phyloP scores from a whole-genome alignment of 495 filamentous ascomycete genomes.

The Aspergillus asperescens region DNA sequence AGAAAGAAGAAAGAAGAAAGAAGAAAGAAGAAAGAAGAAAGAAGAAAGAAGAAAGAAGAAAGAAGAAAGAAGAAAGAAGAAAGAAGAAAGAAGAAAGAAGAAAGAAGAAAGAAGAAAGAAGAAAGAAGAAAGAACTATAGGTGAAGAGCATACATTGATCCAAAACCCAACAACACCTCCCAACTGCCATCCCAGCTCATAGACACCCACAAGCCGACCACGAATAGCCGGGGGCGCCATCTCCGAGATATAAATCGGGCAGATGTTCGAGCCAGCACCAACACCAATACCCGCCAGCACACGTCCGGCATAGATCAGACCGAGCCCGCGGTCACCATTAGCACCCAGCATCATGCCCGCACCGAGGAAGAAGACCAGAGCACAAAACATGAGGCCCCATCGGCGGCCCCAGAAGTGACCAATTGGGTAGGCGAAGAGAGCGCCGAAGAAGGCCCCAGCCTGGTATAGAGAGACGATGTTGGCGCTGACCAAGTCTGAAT shows the following conservation, averaged over 20 bases:
- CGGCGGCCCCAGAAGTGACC: conserved; percentile 54
- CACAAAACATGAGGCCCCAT: conserved; percentile 46
- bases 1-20: too few species aligned
- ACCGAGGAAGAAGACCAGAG: conserved; percentile 56
- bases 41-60: too few species aligned
- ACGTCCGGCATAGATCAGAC: conserved; percentile 62
- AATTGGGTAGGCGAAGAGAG: conserved; percentile 51
- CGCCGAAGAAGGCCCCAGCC: conserved; percentile 63
- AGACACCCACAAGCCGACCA: conserved; percentile 71
- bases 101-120: neutral
- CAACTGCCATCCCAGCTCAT: conserved; percentile 69
- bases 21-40: too few species aligned
- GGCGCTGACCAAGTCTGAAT: conserved; percentile 47
- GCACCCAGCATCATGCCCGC: conserved; percentile 60
- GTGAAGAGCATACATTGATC: conserved; percentile 64
- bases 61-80: too few species aligned
- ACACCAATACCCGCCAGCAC: conserved; percentile 69
- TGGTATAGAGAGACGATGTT: conserved; percentile 69
- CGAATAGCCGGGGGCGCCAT: conserved; percentile 76
- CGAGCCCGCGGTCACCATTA: conserved; percentile 53
- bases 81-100: too few species aligned
- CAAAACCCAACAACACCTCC: conserved; percentile 71
- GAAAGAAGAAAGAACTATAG: conserved; percentile 11
- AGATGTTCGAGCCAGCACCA: conserved; percentile 70
- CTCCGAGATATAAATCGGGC: conserved; percentile 77